Percentiles rank a stretch among this genome's conserved stretches.
These are phyloP conservation scores for Acidiella bohemica DNA, from an alignment of 495 filamentous ascomycete genomes.

Conservation along the genomic window DNA sequence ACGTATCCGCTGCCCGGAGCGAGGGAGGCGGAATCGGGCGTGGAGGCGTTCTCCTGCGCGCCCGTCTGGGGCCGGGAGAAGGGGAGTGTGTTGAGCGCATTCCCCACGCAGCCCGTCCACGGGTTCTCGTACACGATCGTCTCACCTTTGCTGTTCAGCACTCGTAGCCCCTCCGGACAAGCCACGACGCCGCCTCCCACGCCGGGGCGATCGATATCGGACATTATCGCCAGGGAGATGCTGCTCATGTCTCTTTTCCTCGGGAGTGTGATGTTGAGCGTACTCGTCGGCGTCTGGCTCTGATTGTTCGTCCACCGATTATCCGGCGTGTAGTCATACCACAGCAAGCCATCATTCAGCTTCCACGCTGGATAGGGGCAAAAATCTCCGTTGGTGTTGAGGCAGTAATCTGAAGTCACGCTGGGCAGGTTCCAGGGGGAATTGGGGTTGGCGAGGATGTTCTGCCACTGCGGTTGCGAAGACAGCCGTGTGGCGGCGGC, in stretches of 20 bases:
- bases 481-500: conserved; percentile 13
- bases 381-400: conserved; percentile 21
- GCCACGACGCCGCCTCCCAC: no score
- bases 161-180: conserved; percentile 28
- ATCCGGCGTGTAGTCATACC: conserved; percentile 32
- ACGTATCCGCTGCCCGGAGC: conserved; percentile 1
- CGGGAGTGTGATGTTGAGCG: conserved; percentile 30
- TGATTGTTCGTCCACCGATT: conserved; percentile 36
- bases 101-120: conserved; percentile 24
- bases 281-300: conserved; percentile 27
- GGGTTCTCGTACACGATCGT: conserved; percentile 20
- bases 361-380: conserved; percentile 24
- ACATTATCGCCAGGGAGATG: conserved; percentile 31
- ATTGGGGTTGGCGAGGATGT: conserved; percentile 34
- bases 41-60: neutral
- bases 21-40: no score
- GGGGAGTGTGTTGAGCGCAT: conserved; percentile 31
- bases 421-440: conserved; percentile 28
- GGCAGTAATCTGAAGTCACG: conserved; percentile 28
- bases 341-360: conserved; percentile 34
- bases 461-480: conserved; percentile 25
- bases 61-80: conserved; percentile 18
- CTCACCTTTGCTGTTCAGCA: conserved; percentile 26
- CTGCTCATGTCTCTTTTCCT: conserved; percentile 30
- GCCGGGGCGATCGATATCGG: conserved; percentile 29